These are phyloP conservation scores for Sporothrix inflata DNA, from an alignment of 2,329 filamentous ascomycete species.

Conservation along the genomic window DNA sequence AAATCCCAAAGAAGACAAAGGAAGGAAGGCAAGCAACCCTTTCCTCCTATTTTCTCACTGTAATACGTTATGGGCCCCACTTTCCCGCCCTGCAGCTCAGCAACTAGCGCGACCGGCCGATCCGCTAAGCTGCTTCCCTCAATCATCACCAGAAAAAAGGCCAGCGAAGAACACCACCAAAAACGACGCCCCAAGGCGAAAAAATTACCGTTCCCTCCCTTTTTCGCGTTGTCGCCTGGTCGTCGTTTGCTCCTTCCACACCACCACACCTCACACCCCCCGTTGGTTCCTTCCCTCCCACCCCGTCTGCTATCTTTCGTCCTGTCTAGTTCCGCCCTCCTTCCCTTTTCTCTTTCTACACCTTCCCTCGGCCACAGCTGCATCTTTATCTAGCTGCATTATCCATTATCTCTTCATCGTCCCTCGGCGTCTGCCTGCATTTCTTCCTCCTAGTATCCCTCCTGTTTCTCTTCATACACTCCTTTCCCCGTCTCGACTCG, in stretches of 20 bases:
- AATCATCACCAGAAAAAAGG: constrained; percentile 28
- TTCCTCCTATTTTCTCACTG: constrained; percentile 14
- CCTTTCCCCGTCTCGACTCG: constrained; percentile 6
- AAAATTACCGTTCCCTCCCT: constrained; percentile 17
- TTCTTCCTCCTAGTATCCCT: constrained; percentile 6
- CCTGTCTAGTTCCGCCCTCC: not conserved
- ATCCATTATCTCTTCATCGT: constrained; percentile 21
- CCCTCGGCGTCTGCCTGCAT: constrained; percentile 9
- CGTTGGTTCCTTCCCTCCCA: not conserved
- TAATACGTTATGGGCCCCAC: constrained; percentile 21
- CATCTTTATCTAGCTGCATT: constrained; percentile 24
- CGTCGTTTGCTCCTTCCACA: constrained; percentile 16
- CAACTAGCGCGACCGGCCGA: constrained; percentile 31
- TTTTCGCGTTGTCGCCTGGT: not conserved
- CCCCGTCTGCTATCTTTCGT: not conserved
- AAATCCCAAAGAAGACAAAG: not conserved
- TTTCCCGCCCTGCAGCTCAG: constrained; percentile 25
- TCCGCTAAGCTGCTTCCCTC: constrained; percentile 27
- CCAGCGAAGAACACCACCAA: not conserved
- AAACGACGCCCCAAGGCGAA: constrained; percentile 3
- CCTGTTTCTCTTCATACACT: constrained; percentile 4
- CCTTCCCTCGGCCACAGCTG: not conserved
- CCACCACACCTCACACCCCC: not conserved
- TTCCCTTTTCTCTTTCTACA: not conserved
- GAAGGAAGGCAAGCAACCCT: constrained; percentile 1